A percentile compares a stretch with the other conserved stretches of the same genome.
phyloP scores from a whole-genome alignment of 2,329 filamentous ascomycete genomes.

The Fusarium kyushuense region DNA sequence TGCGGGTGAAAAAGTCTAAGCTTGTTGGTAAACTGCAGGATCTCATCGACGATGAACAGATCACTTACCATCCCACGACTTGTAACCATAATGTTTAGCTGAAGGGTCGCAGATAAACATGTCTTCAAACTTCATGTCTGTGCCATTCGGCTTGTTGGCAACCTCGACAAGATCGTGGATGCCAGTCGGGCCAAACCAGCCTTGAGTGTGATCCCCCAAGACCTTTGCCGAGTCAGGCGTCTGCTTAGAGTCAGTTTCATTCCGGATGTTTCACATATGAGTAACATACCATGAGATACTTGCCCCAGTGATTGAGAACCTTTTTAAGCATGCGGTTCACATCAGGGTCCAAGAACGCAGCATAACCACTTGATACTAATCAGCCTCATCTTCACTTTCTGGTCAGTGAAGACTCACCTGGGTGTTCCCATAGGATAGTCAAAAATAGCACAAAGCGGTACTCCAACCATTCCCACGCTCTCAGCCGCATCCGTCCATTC shows the following conservation, averaged over 20 bases:
- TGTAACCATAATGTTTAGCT: slow-evolving; percentile 68
- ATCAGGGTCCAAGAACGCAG: slow-evolving; percentile 66
- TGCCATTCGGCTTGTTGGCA: slow-evolving; percentile 60
- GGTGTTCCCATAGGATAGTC: slow-evolving; percentile 69
- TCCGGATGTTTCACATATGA: fast-evolving
- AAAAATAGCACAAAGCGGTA: slow-evolving; percentile 66
- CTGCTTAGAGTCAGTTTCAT: slow-evolving; percentile 37
- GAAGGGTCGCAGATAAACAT: slow-evolving; percentile 71
- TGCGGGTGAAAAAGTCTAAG: slow-evolving; percentile 72
- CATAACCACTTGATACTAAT: slow-evolving; percentile 55
- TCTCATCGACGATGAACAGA: fast-evolving
- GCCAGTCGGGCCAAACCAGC: slow-evolving; percentile 68
- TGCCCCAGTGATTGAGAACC: slow-evolving; percentile 69
- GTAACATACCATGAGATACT: slow-evolving; percentile 59
- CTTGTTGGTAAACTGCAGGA: background rate
- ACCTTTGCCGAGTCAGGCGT: slow-evolving; percentile 67
- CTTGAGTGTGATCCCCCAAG: slow-evolving; percentile 56
- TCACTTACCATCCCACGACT: slow-evolving; percentile 71
- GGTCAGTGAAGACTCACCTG: slow-evolving; percentile 50
- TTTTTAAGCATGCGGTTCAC: slow-evolving; percentile 67
- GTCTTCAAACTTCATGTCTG: slow-evolving; percentile 65
- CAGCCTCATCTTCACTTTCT: background rate
- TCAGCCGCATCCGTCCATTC: slow-evolving; percentile 66
- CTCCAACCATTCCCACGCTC: slow-evolving; percentile 64
- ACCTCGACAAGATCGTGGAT: slow-evolving; percentile 63